Percentiles rank a stretch among this genome's conserved stretches.
phyloP scores from a whole-genome alignment of 768 basidiomycete species.

The Leccinum rimulosum region DNA sequence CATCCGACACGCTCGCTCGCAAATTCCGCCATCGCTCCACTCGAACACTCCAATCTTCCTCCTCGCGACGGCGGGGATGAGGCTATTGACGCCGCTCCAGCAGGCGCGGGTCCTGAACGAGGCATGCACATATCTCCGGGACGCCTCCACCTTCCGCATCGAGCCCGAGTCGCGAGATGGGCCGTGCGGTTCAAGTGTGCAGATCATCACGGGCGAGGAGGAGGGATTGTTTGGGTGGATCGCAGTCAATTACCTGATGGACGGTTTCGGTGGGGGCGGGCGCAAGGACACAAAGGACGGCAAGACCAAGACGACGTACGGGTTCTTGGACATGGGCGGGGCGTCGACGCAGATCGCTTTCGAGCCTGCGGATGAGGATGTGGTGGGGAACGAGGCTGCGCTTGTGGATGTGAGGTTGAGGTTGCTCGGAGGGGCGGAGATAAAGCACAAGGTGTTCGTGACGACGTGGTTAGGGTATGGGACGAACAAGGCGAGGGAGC shows the following conservation, averaged over 20 bases:
- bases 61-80: conserved; percentile 97
- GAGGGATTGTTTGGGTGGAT: conserved; percentile 99
- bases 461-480: conserved; percentile 99
- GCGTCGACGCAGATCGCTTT: conserved; percentile 99
- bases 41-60: conserved; percentile 87
- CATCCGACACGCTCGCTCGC: conserved; percentile 73
- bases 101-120: conserved; percentile 72
- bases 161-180: conserved; percentile 62
- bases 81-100: conserved; percentile 66
- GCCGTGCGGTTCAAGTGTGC: conserved; percentile 89
- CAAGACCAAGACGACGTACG: conserved; percentile 82
- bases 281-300: conserved; percentile 33
- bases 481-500: conserved; percentile 93
- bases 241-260: conserved; percentile 98
- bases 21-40: conserved; percentile 86
- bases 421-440: conserved; percentile 79
- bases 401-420: conserved; percentile 81
- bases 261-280: conserved; percentile 68
- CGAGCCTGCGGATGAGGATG: conserved; percentile 69
- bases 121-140: conserved; percentile 73
- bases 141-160: conserved; percentile 77
- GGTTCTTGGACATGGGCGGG: conserved; percentile 99
- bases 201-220: conserved; percentile 96
- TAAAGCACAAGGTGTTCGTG: conserved; percentile 91
- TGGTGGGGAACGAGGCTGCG: conserved; percentile 46